Evolutionary conservation across 2,329 filamentous ascomycete genomes (phyloP).

Genomic region (Colletotrichum sp.): DNA sequence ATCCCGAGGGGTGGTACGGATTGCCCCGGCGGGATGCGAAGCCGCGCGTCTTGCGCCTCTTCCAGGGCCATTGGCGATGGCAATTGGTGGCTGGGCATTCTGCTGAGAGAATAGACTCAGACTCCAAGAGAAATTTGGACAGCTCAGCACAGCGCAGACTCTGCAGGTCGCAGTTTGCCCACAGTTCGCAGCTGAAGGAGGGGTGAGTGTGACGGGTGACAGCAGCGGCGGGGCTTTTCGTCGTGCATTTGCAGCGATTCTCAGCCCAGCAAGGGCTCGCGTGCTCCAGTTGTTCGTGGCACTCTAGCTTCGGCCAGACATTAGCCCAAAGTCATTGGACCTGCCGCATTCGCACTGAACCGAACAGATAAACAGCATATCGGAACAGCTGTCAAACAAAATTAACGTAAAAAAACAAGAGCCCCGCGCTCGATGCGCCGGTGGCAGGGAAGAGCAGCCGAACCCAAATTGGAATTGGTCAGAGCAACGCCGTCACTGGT

Average conservation of each 20-base stretch:
- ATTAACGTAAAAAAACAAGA: background rate
- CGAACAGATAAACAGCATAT: background rate
- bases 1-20: background rate
- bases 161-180: background rate
- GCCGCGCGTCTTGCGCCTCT: slow-evolving; percentile 13
- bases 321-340: background rate
- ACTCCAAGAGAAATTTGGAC: background rate
- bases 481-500: background rate
- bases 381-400: background rate
- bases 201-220: background rate
- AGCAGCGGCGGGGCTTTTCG: background rate
- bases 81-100: background rate
- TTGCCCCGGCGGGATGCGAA: background rate
- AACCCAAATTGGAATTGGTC: background rate
- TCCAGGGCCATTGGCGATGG: background rate
- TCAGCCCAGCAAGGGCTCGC: slow-evolving; percentile 5
- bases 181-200: background rate
- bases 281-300: background rate
- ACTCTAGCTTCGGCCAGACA: background rate
- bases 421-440: background rate
- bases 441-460: background rate
- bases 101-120: background rate
- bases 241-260: background rate
- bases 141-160: background rate
- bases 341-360: background rate